Conservation (phyloP, 1,139 yeast genomes). For the Blastobotrys malaysiensis region DNA sequence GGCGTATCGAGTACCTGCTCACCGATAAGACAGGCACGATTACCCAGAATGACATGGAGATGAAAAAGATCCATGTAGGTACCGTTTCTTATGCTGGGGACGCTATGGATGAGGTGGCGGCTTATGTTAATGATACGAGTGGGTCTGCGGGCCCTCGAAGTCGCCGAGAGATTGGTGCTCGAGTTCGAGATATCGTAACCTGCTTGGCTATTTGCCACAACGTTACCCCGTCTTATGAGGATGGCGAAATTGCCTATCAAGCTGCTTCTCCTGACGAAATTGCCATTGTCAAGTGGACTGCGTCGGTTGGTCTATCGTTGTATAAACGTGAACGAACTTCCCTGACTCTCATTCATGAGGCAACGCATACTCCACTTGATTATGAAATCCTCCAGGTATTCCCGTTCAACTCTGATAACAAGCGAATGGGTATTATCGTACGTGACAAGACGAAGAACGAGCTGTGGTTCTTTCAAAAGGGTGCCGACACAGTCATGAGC, state of each 20-base stretch:
- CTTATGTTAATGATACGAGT: constrained; percentile 45
- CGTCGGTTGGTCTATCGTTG: constrained; percentile 73
- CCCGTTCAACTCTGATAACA: constrained; percentile 93
- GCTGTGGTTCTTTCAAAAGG: constrained; percentile 81
- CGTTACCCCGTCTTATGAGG: constrained; percentile 81
- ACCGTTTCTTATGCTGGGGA: constrained; percentile 89
- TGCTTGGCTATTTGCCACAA: constrained; percentile 92
- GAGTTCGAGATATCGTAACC: constrained; percentile 73
- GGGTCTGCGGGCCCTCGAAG: constrained; percentile 34
- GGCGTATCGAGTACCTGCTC: constrained; percentile 85
- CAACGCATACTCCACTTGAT: constrained; percentile 47
- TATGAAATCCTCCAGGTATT: constrained; percentile 76
- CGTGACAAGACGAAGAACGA: constrained; percentile 60
- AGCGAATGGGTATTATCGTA: constrained; percentile 91
- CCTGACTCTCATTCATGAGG: constrained; percentile 59
- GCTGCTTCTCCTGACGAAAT: constrained; percentile 99
- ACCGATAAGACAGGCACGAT: constrained; percentile 97
- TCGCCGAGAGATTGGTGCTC: constrained; percentile 61
- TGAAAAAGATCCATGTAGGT: constrained; percentile 89
- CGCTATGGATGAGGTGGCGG: constrained; percentile 81
- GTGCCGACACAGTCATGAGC: constrained; percentile 97
- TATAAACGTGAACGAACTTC: constrained; percentile 75
- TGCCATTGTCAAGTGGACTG: constrained; percentile 92
- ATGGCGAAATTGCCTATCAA: constrained; percentile 67
- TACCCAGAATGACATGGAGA: constrained; percentile 97